Conservation (phyloP, 352 stramenopile genomes). For the Pythium brachiatum region DNA sequence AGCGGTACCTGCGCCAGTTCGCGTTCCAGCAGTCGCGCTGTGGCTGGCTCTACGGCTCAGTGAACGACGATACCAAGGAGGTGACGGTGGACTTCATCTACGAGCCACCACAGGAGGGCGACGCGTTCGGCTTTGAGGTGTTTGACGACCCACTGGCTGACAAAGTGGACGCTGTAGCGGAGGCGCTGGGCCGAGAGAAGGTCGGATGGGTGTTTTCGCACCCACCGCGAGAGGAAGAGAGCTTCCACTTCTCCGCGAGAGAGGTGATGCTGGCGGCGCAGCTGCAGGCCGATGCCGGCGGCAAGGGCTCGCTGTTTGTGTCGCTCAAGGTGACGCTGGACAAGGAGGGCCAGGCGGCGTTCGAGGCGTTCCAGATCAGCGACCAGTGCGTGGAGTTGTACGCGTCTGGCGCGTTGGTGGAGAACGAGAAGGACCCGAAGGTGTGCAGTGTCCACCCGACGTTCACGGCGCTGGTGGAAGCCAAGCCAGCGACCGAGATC, state of each 20-base stretch:
- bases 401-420: conserved; percentile 90
- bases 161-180: conserved; percentile 81
- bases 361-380: conserved; percentile 97
- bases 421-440: conserved; percentile 89
- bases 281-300: conserved; percentile 93
- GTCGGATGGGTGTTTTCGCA: conserved; percentile 98
- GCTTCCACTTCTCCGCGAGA: conserved; percentile 91
- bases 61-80: conserved; percentile 80
- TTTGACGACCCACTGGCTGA: conserved; percentile 90
- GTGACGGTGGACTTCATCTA: conserved; percentile 96
- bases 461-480: conserved; percentile 97
- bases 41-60: conserved; percentile 94
- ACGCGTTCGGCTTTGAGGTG: conserved; percentile 89
- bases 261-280: conserved; percentile 94
- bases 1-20: conserved; percentile 87
- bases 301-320: conserved; percentile 94
- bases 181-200: conserved; percentile 87
- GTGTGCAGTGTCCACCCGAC: conserved; percentile 93
- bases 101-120: conserved; percentile 92
- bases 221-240: conserved; percentile 92
- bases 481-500: conserved; percentile 87
- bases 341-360: conserved; percentile 91
- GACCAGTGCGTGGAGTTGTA: conserved; percentile 99
- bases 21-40: conserved; percentile 94
- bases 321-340: conserved; percentile 95